Base-by-base conservation (phyloP, 257 asterid genomes). In the Dorcoceras hygrometricum region DNA sequence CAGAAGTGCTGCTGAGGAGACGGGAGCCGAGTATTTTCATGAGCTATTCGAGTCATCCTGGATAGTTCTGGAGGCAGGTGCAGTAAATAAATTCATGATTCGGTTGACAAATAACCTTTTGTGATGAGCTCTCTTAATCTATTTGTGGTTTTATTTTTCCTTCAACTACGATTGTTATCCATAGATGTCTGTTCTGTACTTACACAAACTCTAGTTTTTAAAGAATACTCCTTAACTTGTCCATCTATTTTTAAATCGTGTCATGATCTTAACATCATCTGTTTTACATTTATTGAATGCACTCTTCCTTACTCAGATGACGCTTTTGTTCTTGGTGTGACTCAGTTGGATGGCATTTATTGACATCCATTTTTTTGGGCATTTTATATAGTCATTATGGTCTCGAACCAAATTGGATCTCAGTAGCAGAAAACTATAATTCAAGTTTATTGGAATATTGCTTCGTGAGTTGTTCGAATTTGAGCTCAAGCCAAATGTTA, bases 31-130 rank as follows among this genome's bases (percentile, higher is more conserved):
- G 81, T 90, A 84, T 73, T 91, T 94, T 54, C 98, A 94, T n/a
- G 99, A 94, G 79, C 89, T 94, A 9, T 94, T 94, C 32, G 99
- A 94, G 71, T 90, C 96, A 1, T 94, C 99, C 1, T 91, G 98
- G 99, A 86, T 91, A 22, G 95, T 94, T 73, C 74, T 94, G 81
- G 96, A 94, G 62, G 88, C 97, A 5, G 70, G 63, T 63, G 90
- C 93, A 57, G 91, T 91, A 66, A 94, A 94, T 77, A 74, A 86
- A n/a, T 94, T 94, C 86, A 91, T 94, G 99, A 86, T 90, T 77
- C 81, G 95, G 84, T 77, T 94, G 67, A 91, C 95, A 5, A 95
- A 89, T 83, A 91, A 86, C 80, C 96, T 94, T 54, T 54, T 76
- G 75, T 90, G 81, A 84, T 67, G 72, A 23, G 27, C 67, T 73